Percentiles rank a stretch among this genome's conserved stretches.
phyloP scores from a whole-genome alignment of 371 early-diverging fungal species.

The Rhizopus stolonifer region DNA sequence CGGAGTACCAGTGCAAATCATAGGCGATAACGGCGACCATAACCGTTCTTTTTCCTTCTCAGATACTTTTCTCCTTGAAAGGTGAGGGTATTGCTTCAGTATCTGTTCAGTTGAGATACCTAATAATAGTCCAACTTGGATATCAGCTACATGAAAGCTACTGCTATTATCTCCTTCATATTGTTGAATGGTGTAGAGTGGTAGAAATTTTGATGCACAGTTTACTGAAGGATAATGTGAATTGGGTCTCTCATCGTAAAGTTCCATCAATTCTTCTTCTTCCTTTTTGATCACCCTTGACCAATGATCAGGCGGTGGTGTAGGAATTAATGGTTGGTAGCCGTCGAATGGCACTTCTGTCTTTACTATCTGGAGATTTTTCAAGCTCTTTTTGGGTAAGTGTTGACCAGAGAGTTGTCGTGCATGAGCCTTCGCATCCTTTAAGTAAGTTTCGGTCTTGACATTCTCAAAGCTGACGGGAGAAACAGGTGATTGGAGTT shows the following conservation, averaged over 20 bases:
- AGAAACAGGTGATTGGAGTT: constrained; percentile 20
- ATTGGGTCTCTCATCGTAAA: constrained; percentile 2
- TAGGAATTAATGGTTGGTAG: constrained; percentile 46
- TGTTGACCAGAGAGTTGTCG: constrained; percentile 38
- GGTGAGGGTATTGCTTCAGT: constrained; percentile 56
- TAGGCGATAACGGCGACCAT: constrained; percentile 68
- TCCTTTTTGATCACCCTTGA: constrained; percentile 41
- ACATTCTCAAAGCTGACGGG: constrained; percentile 9
- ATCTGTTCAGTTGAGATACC: constrained; percentile 50
- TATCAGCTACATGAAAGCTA: constrained; percentile 65
- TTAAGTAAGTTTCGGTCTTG: neutral
- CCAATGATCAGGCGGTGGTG: constrained; percentile 51
- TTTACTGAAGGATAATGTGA: constrained; percentile 21
- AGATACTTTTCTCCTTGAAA: constrained; percentile 54
- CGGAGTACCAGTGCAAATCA: constrained; percentile 45
- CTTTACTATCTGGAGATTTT: constrained; percentile 14
- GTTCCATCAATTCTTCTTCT: constrained; percentile 19
- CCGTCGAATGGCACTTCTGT: constrained; percentile 37
- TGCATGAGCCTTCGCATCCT: constrained; percentile 30
- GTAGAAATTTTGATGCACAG: constrained; percentile 42
- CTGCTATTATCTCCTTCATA: constrained; percentile 27
- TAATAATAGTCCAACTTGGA: constrained; percentile 64
- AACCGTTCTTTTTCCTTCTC: constrained; percentile 65
- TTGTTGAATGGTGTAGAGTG: constrained; percentile 69
- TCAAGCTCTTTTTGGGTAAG: constrained; percentile 39